Conservation (phyloP, 495 filamentous ascomycete species). For the Penicillium paradoxum region DNA sequence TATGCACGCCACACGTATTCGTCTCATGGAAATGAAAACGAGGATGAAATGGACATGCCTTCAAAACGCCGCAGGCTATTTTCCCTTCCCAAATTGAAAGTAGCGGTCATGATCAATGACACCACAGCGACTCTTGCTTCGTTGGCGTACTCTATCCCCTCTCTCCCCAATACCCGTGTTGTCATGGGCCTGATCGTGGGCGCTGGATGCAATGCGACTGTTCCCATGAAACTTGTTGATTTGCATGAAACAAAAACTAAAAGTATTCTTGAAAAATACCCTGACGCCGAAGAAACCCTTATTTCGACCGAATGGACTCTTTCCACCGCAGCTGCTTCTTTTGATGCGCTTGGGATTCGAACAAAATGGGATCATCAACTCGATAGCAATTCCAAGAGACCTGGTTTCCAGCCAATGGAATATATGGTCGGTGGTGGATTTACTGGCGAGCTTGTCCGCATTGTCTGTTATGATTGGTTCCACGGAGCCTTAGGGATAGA, state of each 20-base stretch:
- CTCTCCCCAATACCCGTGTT: slow-evolving; percentile 57
- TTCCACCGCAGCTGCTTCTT: slow-evolving; percentile 54
- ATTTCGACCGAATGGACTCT: slow-evolving; percentile 82
- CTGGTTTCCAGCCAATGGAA: slow-evolving; percentile 76
- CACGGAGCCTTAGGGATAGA: slow-evolving; percentile 25
- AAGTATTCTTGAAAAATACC: slow-evolving; percentile 24
- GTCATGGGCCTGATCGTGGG: slow-evolving; percentile 72
- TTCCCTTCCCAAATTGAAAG: slow-evolving; percentile 54
- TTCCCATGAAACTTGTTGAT: slow-evolving; percentile 56
- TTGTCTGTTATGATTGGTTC: slow-evolving; percentile 61
- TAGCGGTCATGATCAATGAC: slow-evolving; percentile 72
- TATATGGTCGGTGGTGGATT: slow-evolving; percentile 76
- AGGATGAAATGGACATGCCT: slow-evolving; percentile 8
- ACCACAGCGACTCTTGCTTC: slow-evolving; percentile 70
- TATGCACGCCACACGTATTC: slow-evolving; percentile 52
- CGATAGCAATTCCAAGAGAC: slow-evolving; percentile 53
- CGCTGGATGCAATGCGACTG: slow-evolving; percentile 72
- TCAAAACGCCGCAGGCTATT: slow-evolving; percentile 31
- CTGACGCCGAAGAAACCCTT: slow-evolving; percentile 49
- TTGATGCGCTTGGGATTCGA: slow-evolving; percentile 52
- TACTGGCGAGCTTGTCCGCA: slow-evolving; percentile 65
- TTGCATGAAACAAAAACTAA: slow-evolving; percentile 54
- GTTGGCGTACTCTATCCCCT: slow-evolving; percentile 54
- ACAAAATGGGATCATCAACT: slow-evolving; percentile 63
- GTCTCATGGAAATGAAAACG: slow-evolving; percentile 17